phyloP scores from a whole-genome alignment of 1,139 yeast species.

The Taphrina pruni region DNA sequence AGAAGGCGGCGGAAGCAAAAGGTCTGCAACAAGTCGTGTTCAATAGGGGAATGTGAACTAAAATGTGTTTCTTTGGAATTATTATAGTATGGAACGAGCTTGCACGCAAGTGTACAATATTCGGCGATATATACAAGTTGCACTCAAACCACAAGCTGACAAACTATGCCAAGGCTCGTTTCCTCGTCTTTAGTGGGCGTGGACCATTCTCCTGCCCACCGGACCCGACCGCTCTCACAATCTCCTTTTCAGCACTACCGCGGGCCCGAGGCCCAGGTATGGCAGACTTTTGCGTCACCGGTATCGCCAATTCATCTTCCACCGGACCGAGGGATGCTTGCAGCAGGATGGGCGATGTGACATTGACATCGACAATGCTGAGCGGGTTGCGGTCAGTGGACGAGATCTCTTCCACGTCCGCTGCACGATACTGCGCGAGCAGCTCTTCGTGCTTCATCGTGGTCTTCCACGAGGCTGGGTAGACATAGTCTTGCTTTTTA shows the following conservation, averaged over 20 bases:
- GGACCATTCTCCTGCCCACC: conserved; percentile 24
- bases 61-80: too few relatives aligned
- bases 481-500: conserved; percentile 42
- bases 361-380: conserved; percentile 20
- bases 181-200: conserved; percentile 25
- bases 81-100: not conserved
- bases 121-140: not conserved
- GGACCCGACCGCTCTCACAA: not conserved
- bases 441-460: conserved; percentile 41
- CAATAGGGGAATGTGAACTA: conserved; percentile 33
- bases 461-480: conserved; percentile 41
- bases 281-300: conserved; percentile 3
- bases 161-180: conserved; percentile 12
- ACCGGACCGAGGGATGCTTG: conserved; percentile 12
- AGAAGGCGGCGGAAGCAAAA: not conserved
- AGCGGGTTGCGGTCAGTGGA: conserved; percentile 23
- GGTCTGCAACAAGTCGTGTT: conserved; percentile 23
- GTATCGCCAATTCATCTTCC: conserved; percentile 20
- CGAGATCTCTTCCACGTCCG: not conserved
- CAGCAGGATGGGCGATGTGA: conserved; percentile 1
- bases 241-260: conserved; percentile 27
- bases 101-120: conserved; percentile 13
- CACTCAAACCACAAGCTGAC: not conserved
- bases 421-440: conserved; percentile 19
- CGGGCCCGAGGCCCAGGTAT: conserved; percentile 23